Conservation (phyloP, 2,329 filamentous ascomycete species). For the Penicillium sp. region DNA sequence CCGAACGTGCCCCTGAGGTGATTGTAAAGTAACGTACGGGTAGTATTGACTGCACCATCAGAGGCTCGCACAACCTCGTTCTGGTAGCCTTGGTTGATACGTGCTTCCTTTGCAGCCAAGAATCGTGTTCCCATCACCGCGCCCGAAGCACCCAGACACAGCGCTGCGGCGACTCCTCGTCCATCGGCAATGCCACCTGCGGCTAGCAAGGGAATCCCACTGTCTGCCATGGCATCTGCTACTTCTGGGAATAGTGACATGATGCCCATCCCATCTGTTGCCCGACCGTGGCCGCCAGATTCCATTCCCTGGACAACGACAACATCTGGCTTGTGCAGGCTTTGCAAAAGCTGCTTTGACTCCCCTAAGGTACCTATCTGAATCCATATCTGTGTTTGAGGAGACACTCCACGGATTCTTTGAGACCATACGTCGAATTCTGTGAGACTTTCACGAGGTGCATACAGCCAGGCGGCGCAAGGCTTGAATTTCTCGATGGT, state of each 20-base stretch:
- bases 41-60: slow-evolving; percentile 54
- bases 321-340: slow-evolving; percentile 47
- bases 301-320: slow-evolving; percentile 56
- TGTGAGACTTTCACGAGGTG: slow-evolving; percentile 30
- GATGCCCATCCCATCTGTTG: slow-evolving; percentile 47
- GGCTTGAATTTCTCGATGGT: slow-evolving; percentile 37
- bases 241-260: slow-evolving; percentile 54
- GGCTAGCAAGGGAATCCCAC: slow-evolving; percentile 48
- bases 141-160: slow-evolving; percentile 54
- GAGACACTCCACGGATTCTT: slow-evolving; percentile 42
- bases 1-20: slow-evolving; percentile 55
- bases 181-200: slow-evolving; percentile 56
- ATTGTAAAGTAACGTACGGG: slow-evolving; percentile 55
- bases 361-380: slow-evolving; percentile 55
- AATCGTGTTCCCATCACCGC: slow-evolving; percentile 64
- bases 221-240: slow-evolving; percentile 40
- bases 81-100: slow-evolving; percentile 53
- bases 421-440: slow-evolving; percentile 48
- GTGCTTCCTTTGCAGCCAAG: slow-evolving; percentile 53
- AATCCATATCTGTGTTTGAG: slow-evolving; percentile 53
- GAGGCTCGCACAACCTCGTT: slow-evolving; percentile 50
- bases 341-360: slow-evolving; percentile 42
- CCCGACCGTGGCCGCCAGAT: slow-evolving; percentile 55
- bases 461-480: slow-evolving; percentile 46
- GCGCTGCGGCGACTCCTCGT: slow-evolving; percentile 49